Conservation (phyloP, 1,139 yeast species). For the Yamadazyma songkhlaensis region DNA sequence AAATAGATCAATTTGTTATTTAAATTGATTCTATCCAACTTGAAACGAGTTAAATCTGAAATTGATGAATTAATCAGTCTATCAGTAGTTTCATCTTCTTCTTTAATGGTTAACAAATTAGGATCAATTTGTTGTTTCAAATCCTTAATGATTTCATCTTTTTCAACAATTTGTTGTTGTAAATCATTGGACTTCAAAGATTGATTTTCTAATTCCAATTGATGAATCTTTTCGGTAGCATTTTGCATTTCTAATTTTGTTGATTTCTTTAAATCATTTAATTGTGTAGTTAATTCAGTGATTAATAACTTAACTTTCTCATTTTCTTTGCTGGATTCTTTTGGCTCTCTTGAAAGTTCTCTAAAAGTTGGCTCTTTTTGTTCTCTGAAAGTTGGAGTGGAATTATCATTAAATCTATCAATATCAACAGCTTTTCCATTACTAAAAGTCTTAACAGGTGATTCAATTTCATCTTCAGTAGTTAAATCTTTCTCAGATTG, state of each 20-base stretch:
- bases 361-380: constrained; percentile 7
- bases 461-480: constrained; percentile 16
- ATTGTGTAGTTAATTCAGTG: constrained; percentile 45
- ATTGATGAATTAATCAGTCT: constrained; percentile 16
- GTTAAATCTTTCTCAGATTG: constrained; percentile 20
- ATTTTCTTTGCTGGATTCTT: too few relatives aligned
- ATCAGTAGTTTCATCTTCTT: constrained; percentile 15
- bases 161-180: constrained; percentile 28
- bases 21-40: constrained; percentile 42
- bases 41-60: constrained; percentile 37
- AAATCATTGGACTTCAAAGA: constrained; percentile 22
- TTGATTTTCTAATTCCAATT: constrained; percentile 45
- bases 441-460: not conserved
- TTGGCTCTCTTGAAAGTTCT: not conserved
- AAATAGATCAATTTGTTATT: constrained; percentile 45
- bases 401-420: not conserved
- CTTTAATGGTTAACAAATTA: constrained; percentile 24
- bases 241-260: constrained; percentile 51
- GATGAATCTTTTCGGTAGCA: constrained; percentile 50
- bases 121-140: constrained; percentile 37
- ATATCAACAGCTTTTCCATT: not conserved
- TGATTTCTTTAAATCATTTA: constrained; percentile 41
- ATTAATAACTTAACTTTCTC: constrained; percentile 33
- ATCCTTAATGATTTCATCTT: constrained; percentile 33
- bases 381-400: constrained; percentile 1